Base-by-base conservation (phyloP, 371 early-diverging fungal species). In the Smittium mucronatum region DNA sequence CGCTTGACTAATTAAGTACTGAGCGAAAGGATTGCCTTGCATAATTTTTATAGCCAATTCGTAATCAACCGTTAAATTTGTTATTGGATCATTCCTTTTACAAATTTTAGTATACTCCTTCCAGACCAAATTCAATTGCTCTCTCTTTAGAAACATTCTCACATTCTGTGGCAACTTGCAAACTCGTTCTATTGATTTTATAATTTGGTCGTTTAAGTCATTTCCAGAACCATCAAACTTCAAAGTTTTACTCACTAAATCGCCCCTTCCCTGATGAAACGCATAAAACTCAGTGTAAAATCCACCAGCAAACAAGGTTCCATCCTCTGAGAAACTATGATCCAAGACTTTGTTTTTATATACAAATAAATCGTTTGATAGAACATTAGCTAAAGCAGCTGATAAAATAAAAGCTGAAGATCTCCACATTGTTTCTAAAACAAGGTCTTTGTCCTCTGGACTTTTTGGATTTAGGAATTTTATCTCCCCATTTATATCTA, bases 371-470 rank as follows among this genome's bases (percentile, higher is more conserved):
- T 75, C 11, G 64, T 80, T 75, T 28, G 80, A 80, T 71, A 92
- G 95, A 79, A 93, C 90, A 71, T 85, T 85, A 77, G 93, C 94
- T 74, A 95, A 90, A 30, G 98, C 97, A 71, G 95, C 95, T 63
- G 99, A 99, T 72, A 99, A 81, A 75, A 99, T 88, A 81, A 99
- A 99, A 2, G 99, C 99, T 72, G 95, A 93, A 21, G 97, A 97
- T 76, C 99, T 99, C 99, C 99, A 99, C 76, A 98, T 99, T n/a
- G 98, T 96, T 71, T 87, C 83, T 75, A 89, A 89, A 11, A 36
- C 16, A 11, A 11, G 11, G 16, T 21, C 25, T 17, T 47, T 57
- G 5, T 36, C 36, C 8, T 2, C 16, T 36, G 25, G 16, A 17
- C 47, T 36, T 16, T 30, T 36, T 16, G 26, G 26, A 26, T 59